phyloP scores from a whole-genome alignment of 2,329 filamentous ascomycete species.

The Cladobotryum mycophilum region DNA sequence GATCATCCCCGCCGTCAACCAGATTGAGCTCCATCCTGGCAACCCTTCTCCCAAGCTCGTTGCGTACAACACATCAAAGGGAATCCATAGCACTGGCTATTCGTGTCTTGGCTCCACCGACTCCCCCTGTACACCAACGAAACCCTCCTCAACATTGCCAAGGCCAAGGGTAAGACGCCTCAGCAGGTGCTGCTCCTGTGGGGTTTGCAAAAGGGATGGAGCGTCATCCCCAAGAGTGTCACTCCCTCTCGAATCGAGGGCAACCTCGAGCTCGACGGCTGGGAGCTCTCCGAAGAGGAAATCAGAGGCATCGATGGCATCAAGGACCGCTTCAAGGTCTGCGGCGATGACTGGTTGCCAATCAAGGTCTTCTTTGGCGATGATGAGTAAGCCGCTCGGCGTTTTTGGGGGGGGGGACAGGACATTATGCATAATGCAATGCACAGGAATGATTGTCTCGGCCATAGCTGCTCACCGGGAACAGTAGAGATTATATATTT shows the following conservation, averaged over 20 bases:
- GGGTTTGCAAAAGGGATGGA: conserved; percentile 75
- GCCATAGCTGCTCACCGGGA: background rate
- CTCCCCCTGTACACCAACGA: conserved; percentile 65
- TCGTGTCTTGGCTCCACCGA: conserved; percentile 66
- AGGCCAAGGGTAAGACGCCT: conserved; percentile 45
- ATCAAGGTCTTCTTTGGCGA: conserved; percentile 78
- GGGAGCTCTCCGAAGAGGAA: conserved; percentile 67
- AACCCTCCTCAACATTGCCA: conserved; percentile 55
- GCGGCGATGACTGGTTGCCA: conserved; percentile 66
- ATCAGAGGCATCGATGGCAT: conserved; percentile 61
- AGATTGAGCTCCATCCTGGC: conserved; percentile 76
- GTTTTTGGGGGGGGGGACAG: no score
- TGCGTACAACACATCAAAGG: conserved; percentile 64
- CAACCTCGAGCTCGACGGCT: conserved; percentile 67
- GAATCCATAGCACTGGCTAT: conserved; percentile 70
- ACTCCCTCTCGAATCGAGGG: conserved; percentile 64
- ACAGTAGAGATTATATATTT: background rate
- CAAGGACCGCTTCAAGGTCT: conserved; percentile 76
- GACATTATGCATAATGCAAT: background rate
- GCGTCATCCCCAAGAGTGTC: conserved; percentile 80
- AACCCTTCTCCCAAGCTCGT: conserved; percentile 76
- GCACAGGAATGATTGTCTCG: no score
- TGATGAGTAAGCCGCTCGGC: conserved; percentile 54
- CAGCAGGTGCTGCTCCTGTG: conserved; percentile 68
- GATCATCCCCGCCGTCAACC: conserved; percentile 65